Base-by-base conservation (phyloP, 768 basidiomycete genomes). In the Hypholoma sublateritium region DNA sequence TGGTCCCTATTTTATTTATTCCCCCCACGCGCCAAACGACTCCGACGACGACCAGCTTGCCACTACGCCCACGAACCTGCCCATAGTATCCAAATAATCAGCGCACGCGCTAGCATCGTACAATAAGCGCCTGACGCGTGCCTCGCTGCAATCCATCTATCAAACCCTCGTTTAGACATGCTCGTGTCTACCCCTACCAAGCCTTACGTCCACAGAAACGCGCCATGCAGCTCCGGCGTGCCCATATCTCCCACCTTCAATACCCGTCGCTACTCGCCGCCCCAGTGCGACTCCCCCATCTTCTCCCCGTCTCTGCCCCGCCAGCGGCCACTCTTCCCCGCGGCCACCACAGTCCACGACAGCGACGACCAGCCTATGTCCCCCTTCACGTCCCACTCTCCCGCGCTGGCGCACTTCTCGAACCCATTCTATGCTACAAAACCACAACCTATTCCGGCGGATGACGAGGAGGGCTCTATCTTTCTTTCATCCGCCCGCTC, bases 221-320 rank as follows among this genome's bases (percentile, higher is more conserved):
- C 59, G 13, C 24, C 72, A 57, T 65, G 66, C 63, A 66, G 70
- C 56, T 57, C 63, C 19, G 14, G 58, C 61, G 53, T 65, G 65
- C 36, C 67, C 41, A 49, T 55, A 56, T 61, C 66, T 48, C 72
- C 75, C 37, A 72, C 70, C 19, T 74, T 67, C 62, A 72, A 72
- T 43, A 66, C 64, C 9, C 69, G 70, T 59, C 71, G 72, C 53
- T 74, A 62, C 59, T 74, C 74, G 9, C 74, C 72, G 12, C 73
- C 75, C 48, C 68, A 69, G 42, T 80, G 75, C 62, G 80, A 81
- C 63, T 80, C 82, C 32, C 81, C 85, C 44, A 82, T 87, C 81
- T 76, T 83, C 42, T 83, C 85, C 1, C 84, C 87, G 19, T 88
- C 87, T 5, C 86, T 86, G 11, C 77, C 84, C 58, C 75, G 81